Percentiles rank a stretch among this genome's conserved stretches.
Conservation (phyloP, 73 alveolate genomes). For the Blepharisma stoltei region DNA sequence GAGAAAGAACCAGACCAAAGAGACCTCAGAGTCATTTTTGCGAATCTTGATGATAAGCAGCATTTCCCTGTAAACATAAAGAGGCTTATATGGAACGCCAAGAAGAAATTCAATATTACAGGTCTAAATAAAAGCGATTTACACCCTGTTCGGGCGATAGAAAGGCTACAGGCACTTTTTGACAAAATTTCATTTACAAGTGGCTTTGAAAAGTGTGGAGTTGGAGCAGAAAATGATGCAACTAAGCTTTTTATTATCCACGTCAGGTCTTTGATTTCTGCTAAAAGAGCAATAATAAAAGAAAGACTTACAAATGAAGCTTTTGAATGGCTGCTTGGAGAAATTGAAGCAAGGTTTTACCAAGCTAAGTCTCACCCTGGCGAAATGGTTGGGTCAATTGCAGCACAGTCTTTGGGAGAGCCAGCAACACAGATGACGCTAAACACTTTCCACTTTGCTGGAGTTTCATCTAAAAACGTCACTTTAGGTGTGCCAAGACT, state of each 20-base stretch:
- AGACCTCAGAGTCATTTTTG: slow-evolving; percentile 64
- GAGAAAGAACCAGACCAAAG: neutral
- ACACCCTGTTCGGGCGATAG: slow-evolving; percentile 70
- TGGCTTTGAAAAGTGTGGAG: slow-evolving; percentile 29
- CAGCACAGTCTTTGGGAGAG: slow-evolving; percentile 97
- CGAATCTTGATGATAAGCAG: slow-evolving; percentile 72
- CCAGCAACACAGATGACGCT: slow-evolving; percentile 99
- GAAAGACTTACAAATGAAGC: slow-evolving; percentile 84
- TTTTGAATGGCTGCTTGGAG: slow-evolving; percentile 93
- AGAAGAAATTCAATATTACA: slow-evolving; percentile 68
- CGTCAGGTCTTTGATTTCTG: slow-evolving; percentile 54
- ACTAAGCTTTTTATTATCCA: slow-evolving; percentile 79
- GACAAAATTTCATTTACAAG: neutral
- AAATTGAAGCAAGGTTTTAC: slow-evolving; percentile 71
- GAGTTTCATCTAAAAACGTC: slow-evolving; percentile 97
- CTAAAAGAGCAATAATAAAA: slow-evolving; percentile 64
- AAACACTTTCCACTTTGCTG: slow-evolving; percentile 99
- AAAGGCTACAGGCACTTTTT: slow-evolving; percentile 24
- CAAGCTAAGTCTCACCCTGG: slow-evolving; percentile 88
- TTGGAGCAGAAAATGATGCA: slow-evolving; percentile 76
- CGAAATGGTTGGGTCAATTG: slow-evolving; percentile 95
- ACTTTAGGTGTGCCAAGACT: slow-evolving; percentile 98
- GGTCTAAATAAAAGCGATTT: slow-evolving; percentile 59
- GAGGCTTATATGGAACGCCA: slow-evolving; percentile 76
- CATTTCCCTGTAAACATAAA: slow-evolving; percentile 92